A percentile compares a stretch with the other conserved stretches of the same genome.
Evolutionary conservation across 73 alveolate species (phyloP).

Genomic region (Paramecium bursaria): DNA sequence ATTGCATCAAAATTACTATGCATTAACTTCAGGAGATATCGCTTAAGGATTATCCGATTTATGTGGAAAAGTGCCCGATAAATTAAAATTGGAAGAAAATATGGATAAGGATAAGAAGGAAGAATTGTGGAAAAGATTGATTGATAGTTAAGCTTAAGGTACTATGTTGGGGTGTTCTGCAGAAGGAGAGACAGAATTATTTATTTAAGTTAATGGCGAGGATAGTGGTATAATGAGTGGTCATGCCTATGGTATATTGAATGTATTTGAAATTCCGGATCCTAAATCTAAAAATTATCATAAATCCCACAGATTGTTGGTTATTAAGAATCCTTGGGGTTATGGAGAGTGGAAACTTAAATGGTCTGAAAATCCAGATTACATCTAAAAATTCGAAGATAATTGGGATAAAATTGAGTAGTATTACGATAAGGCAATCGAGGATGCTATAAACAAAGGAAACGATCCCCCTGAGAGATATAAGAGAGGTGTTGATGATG

Average conservation of each 20-base stretch:
- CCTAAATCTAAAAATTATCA: slow-evolving; percentile 63
- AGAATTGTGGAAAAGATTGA: slow-evolving; percentile 76
- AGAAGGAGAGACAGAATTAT: slow-evolving; percentile 87
- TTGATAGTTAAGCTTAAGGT: slow-evolving; percentile 70
- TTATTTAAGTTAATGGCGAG: slow-evolving; percentile 85
- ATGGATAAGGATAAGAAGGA: slow-evolving; percentile 70
- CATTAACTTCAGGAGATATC: slow-evolving; percentile 95
- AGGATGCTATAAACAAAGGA: slow-evolving; percentile 20
- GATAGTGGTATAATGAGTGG: slow-evolving; percentile 93
- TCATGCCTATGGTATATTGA: slow-evolving; percentile 97
- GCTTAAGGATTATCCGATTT: slow-evolving; percentile 97
- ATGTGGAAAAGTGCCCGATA: slow-evolving; percentile 95
- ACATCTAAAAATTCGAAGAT: slow-evolving; percentile 69
- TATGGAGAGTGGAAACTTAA: slow-evolving; percentile 96
- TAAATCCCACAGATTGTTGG: slow-evolving; percentile 85
- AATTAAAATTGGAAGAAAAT: slow-evolving; percentile 77
- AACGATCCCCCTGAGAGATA: slow-evolving; percentile 74
- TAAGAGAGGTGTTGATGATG: slow-evolving; percentile 91
- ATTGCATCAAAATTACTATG: slow-evolving; percentile 90
- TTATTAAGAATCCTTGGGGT: slow-evolving; percentile 99
- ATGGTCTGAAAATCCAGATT: slow-evolving; percentile 96
- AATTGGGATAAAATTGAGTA: slow-evolving; percentile 10
- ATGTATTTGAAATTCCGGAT: slow-evolving; percentile 85
- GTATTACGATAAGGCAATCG: slow-evolving; percentile 52
- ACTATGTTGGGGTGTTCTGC: slow-evolving; percentile 95